These are phyloP conservation scores for Entomortierella chlamydospora DNA, from an alignment of 192 early-diverging fungal species.

Conservation along the genomic window DNA sequence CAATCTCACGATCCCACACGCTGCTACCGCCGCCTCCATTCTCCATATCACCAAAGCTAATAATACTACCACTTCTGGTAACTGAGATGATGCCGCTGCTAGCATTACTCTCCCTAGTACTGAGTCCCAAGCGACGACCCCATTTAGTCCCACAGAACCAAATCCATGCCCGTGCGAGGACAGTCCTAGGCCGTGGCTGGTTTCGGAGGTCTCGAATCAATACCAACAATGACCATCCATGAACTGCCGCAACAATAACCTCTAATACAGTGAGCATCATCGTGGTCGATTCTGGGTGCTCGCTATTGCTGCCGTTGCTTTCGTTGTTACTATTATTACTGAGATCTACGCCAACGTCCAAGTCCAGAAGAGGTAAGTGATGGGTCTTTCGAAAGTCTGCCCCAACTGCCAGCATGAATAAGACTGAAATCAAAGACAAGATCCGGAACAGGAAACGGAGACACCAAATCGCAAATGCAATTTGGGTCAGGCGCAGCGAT, in stretches of 20 bases:
- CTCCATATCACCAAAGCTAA: background rate
- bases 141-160: slow-evolving; percentile 30
- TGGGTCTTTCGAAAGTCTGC: background rate
- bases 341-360: background rate
- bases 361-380: background rate
- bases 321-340: background rate
- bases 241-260: slow-evolving; percentile 29
- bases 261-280: slow-evolving; percentile 25
- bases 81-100: too few species aligned
- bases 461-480: slow-evolving; percentile 48
- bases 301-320: background rate
- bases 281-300: background rate
- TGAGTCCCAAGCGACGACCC: slow-evolving; percentile 5
- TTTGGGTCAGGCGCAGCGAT: slow-evolving; percentile 30
- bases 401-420: slow-evolving; percentile 21
- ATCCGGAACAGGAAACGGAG: slow-evolving; percentile 37
- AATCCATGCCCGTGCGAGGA: slow-evolving; percentile 8
- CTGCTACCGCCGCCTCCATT: background rate
- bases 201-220: slow-evolving; percentile 38
- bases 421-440: slow-evolving; percentile 19
- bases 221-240: slow-evolving; percentile 46
- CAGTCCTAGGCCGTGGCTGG: slow-evolving; percentile 30
- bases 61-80: background rate
- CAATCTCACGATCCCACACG: slow-evolving; percentile 27
- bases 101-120: background rate